Evolutionary conservation across 75 land plant species (phyloP), one percentile per base, ranked within the genome.

Genomic region (Chamaecyparis obtusa): DNA sequence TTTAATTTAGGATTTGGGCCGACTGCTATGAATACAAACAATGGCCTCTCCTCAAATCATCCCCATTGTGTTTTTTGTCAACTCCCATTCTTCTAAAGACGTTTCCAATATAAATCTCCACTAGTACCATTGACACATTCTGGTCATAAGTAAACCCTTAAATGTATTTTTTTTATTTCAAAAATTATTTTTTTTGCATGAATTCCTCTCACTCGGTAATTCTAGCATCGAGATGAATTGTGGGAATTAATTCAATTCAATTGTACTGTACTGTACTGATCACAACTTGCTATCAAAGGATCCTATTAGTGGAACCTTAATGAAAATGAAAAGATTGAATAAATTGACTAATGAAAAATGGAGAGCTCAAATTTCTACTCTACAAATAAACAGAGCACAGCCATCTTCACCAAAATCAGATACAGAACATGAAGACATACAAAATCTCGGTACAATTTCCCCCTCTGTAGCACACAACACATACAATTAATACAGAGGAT

Each of bases 301-400:
- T 77, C 41, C 80, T 37, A 78, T 39, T 24, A 24, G 81, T 78
- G 81, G 81, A 78, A 39, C 81, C 81, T 41, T 37, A 6, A 77
- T 77, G 43, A 35, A 37, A 36, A 36, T 36, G 80, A 77, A 77
- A 16, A 14, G 78, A 75, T 15, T 8, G 55, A 81, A 49, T 1
- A 27, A 46, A 81, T 2, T 10, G 3, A 9, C 46, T 9, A 13
- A 46, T 17, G 30, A 81, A 81, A 44, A 21, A 81, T 46, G 51
- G 83, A 81, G 13, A 30, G 43, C 51, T 81, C 83, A 43, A 46
- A 10, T 3, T 13, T 44, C 46, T 44, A 46, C 83, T n/a, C 30
- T 37, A 81, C 49, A 46, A 46, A 44, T 44, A 78, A 27, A 81
- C 46, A 46, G 24, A 41, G 83, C 32, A n/a, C 51, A 81, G 27